Conservation (phyloP, 1,284 basidiomycete genomes). For the Ganoderma sp. region DNA sequence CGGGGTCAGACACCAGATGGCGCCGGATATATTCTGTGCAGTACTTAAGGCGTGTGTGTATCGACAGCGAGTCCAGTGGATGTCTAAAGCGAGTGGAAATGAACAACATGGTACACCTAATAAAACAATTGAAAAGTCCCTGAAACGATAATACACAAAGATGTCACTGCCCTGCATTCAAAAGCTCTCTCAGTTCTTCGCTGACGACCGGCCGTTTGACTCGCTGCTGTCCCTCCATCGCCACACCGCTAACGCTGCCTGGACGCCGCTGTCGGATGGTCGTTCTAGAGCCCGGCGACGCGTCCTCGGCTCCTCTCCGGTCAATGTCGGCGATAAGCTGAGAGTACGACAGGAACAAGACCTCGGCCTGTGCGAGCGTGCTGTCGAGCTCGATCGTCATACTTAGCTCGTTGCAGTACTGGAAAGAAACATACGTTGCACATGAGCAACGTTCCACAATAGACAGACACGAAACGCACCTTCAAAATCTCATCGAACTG, state of each 20-base stretch:
- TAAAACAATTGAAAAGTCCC: constrained; percentile 26
- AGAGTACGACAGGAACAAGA: constrained; percentile 85
- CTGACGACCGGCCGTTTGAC: constrained; percentile 25
- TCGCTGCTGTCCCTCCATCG: background rate
- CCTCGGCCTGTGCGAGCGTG: constrained; percentile 92
- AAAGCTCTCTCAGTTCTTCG: constrained; percentile 28
- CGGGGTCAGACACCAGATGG: background rate
- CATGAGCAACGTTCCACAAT: background rate
- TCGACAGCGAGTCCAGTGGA: constrained; percentile 10
- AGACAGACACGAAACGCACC: constrained; percentile 45
- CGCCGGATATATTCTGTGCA: background rate
- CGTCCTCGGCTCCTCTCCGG: constrained; percentile 65
- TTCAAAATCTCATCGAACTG: constrained; percentile 90
- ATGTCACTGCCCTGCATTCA: constrained; percentile 28
- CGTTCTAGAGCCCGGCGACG: constrained; percentile 13
- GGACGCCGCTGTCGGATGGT: constrained; percentile 22
- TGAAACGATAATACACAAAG: constrained; percentile 13
- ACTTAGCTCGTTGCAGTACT: constrained; percentile 93
- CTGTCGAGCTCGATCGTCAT: constrained; percentile 94
- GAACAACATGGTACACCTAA: constrained; percentile 25
- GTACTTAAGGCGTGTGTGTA: background rate
- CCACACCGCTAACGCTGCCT: constrained; percentile 9
- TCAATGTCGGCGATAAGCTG: constrained; percentile 91
- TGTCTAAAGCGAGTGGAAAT: constrained; percentile 10
- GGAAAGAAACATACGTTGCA: constrained; percentile 16